Percentiles rank a stretch among this genome's conserved stretches.
Conservation (phyloP, 306 rosid species). For the Quercus berberidifolia region DNA sequence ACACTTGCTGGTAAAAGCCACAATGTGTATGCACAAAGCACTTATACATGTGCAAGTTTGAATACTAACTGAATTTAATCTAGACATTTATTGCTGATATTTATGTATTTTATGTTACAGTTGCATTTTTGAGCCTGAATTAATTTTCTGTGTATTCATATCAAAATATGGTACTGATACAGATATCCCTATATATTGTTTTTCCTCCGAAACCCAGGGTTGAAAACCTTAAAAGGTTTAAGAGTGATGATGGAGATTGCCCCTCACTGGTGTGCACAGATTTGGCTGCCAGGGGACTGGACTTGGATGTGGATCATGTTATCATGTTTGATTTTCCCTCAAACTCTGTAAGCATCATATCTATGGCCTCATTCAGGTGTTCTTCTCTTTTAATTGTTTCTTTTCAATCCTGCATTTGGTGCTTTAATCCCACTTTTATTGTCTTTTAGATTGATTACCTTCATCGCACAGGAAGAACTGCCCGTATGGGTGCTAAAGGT, state of each 20-base stretch:
- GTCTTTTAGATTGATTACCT: constrained; percentile 77
- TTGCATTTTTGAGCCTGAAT: neutral
- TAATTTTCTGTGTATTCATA: neutral
- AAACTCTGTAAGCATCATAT: constrained; percentile 62
- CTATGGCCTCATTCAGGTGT: constrained; percentile 1
- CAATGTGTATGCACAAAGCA: no score
- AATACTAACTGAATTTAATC: neutral
- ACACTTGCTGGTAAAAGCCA: no score
- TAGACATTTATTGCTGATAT: neutral
- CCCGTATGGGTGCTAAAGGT: constrained; percentile 99
- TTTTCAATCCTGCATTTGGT: neutral
- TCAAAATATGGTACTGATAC: constrained; percentile 8
- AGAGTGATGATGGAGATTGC: constrained; percentile 79
- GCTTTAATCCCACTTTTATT: constrained; percentile 1
- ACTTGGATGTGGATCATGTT: constrained; percentile 95
- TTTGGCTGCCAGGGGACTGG: constrained; percentile 96
- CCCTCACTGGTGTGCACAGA: constrained; percentile 96
- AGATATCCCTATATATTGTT: neutral
- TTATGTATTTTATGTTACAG: neutral
- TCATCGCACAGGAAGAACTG: constrained; percentile 97
- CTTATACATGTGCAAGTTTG: no score
- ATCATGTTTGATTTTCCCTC: constrained; percentile 95
- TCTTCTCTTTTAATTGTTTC: neutral
- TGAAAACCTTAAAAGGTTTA: constrained; percentile 90
- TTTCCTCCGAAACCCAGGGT: constrained; percentile 54